Evolutionary conservation across 306 rosid species (phyloP), one percentile per base, ranked within the genome.

Genomic region (Cucurbita ficifolia): DNA sequence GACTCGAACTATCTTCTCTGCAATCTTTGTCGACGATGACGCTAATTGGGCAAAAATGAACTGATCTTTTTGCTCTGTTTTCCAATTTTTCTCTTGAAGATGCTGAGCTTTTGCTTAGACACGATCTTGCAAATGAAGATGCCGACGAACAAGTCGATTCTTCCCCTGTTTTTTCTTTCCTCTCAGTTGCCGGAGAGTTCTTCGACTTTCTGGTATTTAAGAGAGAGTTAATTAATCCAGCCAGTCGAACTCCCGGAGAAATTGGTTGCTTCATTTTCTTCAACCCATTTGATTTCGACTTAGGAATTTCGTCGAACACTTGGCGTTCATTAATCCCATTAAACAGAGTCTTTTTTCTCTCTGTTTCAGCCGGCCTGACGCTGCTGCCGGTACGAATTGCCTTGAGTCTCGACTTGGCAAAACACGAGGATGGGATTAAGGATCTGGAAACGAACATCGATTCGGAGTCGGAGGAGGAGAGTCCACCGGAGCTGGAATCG

Each of bases 181-280:
- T 83, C 70, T 75, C 82, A 1, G 82, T 21, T 0, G 72, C 5
- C 12, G 54, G 8, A 10, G 54, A 11, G 10, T 24, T 73, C 72
- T 77, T 87, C 5, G 80, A 21, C 79, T 76, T 86, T 78, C 79
- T 87, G 0, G 77, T 6, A 17, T 77, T 76, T 36, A 94, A 91
- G 5, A 95, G 84, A 19, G 89, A 85, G 68, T 85, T 95, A 2
- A 95, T 72, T 61, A 95, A 91, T 73, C 14, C 89, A 2, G 90
- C 82, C 39, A 95, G 86, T 46, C 70, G 83, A 0, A 89, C 96
- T 1, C 97, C 96, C 0, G 97, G 97, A 0, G 99, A 94, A 3
- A 89, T 89, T 0, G 99, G 96, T n/a, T 94, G 96, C 70, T 94
- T 94, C 84, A 94, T 87, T 75, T 91, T 94, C 89, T 91, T 89